Evolutionary conservation across 495 filamentous ascomycete genomes (phyloP), one percentile per base, ranked within the genome.

Genomic region (Viridothelium virens): DNA sequence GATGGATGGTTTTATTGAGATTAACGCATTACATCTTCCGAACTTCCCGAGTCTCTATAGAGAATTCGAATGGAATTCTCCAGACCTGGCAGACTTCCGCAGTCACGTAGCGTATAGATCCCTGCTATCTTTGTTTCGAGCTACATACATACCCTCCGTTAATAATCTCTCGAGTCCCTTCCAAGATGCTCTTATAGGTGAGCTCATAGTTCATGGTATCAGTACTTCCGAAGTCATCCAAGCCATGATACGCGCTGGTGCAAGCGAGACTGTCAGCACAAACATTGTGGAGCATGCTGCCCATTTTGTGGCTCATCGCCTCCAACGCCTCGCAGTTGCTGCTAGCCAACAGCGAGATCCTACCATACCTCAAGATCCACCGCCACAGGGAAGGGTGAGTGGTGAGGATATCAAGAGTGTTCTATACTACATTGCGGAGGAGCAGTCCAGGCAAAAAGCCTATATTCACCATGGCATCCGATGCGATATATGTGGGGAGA

Each of bases 391-490:
- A 61, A 68, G 67, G 34, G 66, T 81, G 74, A 44, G 77, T 70
- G 37, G 63, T 62, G 38, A 65, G n/a, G 65, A 66, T 14, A 34
- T 72, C 1, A 72, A 70, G 64, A 67, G 68, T 25, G 48, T 77
- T 2, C 67, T 79, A 4, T 79, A 84, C 65, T 78, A 83, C 68
- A 74, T 81, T 33, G 77, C 80, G 7, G 82, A 85, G 50, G 82
- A 96, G 67, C 89, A 92, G 65, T 87, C 90, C 3, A 82, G 84
- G 61, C 82, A 87, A 62, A 92, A 95, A 73, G 90, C 91, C 16
- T 96, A 93, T 73, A 89, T 96, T 37, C 94, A 99, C 73, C 88
- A 94, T 2, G 92, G 95, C n/a, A 91, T 95, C 63, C 87, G 84
- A 39, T 99, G 94, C 76, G 95, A 97, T 75, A 86, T 84, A 66